Base-by-base conservation (phyloP, 1,139 yeast genomes). In the Nakaseomyces nivariensis region DNA sequence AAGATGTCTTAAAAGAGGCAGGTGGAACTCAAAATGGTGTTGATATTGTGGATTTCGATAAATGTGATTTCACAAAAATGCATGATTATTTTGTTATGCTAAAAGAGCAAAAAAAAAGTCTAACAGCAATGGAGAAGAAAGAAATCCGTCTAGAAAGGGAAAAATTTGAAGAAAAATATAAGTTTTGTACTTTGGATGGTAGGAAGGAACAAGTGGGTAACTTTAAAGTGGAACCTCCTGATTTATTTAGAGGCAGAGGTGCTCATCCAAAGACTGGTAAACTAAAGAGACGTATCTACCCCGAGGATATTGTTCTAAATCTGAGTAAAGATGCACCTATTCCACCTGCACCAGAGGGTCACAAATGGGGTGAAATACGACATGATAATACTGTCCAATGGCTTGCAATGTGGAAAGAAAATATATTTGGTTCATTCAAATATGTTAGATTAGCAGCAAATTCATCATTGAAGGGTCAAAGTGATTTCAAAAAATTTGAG, bases 361-460 rank as follows among this genome's bases (percentile, higher is more conserved):
- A 88, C 62, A 61, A 73, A 46, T 90, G 98, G 98, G 96, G 86
- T 11, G 96, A 87, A 59, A 75, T 92, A 24, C 77, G 77, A 58
- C 95, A 89, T 65, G 97, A 90, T 64, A 83, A 85, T 57, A 85
- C 92, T 0, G 97, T 90, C 31, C 82, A 94, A 5, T 92, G 98
- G 98, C 74, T 90, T 52, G 97, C 97, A 0, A 89, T 85, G 85
- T 90, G 97, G 97, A 83, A 85, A 64, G 97, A 90, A 67, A 90
- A 90, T 61, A 86, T 90, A 56, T 82, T 88, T 50, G 88, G 85
- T 58, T 76, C 83, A 37, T 78, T 81, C 60, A 90, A 90, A 67
- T 92, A 90, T 65, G 97, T 90, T 48, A 74, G 95, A 65, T 80
- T 90, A 68, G 96, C 96, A 1, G 95, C 94, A 33, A 87, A 82